A percentile compares a stretch with the other conserved stretches of the same genome.
These are phyloP conservation scores for Termitomyces heimii DNA, from an alignment of 768 basidiomycete species.

Conservation along the genomic window DNA sequence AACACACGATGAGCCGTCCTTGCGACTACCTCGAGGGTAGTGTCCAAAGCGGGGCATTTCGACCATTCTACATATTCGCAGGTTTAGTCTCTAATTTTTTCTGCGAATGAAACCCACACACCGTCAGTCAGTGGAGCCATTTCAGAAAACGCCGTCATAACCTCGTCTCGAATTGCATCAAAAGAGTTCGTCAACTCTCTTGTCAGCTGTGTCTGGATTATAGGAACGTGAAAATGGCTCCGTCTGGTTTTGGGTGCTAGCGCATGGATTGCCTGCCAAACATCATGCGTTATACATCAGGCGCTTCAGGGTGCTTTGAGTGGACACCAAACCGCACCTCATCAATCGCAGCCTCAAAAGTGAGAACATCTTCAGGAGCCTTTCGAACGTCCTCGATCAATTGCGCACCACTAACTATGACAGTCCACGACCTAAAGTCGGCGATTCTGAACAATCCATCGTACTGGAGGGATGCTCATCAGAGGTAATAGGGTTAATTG, in stretches of 20 bases:
- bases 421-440: slow-evolving; percentile 21
- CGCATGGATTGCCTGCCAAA: slow-evolving; percentile 9
- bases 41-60: slow-evolving; percentile 4
- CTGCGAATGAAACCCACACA: neutral
- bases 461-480: neutral
- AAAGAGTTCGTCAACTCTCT: slow-evolving; percentile 6
- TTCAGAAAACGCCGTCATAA: slow-evolving; percentile 1
- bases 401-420: slow-evolving; percentile 21
- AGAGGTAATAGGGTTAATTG: neutral
- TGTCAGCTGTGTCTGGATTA: slow-evolving; percentile 13
- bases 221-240: slow-evolving; percentile 15
- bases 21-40: slow-evolving; percentile 17
- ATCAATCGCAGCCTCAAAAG: slow-evolving; percentile 18
- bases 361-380: slow-evolving; percentile 25
- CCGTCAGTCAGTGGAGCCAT: neutral
- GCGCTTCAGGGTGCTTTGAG: neutral
- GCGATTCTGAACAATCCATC: slow-evolving; percentile 5
- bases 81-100: neutral
- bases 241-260: slow-evolving; percentile 6
- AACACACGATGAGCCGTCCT: slow-evolving; percentile 19
- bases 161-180: slow-evolving; percentile 7
- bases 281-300: neutral
- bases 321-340: slow-evolving; percentile 16
- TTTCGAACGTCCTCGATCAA: slow-evolving; percentile 26
- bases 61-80: neutral